phyloP scores from a whole-genome alignment of 768 basidiomycete genomes.

The Pholiota molesta region DNA sequence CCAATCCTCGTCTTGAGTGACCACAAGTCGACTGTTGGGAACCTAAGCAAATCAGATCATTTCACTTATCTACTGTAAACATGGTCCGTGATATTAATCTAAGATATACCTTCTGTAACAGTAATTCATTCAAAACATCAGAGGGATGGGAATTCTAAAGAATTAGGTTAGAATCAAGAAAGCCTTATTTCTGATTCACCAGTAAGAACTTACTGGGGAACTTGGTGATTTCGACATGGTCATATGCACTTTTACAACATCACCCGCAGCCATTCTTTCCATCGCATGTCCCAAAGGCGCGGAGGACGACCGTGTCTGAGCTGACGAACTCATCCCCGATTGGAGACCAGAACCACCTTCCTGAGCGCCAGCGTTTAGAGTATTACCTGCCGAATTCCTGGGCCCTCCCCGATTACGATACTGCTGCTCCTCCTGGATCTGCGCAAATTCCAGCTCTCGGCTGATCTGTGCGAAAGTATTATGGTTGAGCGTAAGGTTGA shows the following conservation, averaged over 20 bases:
- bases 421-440: background rate
- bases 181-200: no score
- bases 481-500: constrained; percentile 13
- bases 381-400: background rate
- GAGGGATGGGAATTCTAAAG: background rate
- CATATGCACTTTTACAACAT: no score
- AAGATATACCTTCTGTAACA: background rate
- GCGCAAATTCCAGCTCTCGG: background rate
- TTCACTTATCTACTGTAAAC: background rate
- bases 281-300: no score
- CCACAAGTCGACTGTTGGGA: background rate
- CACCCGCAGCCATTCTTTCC: no score
- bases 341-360: background rate
- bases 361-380: background rate
- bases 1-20: background rate
- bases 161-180: no score
- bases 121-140: background rate
- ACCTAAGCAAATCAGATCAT: background rate
- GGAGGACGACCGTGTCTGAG: background rate
- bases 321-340: background rate
- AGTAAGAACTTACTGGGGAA: background rate
- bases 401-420: background rate
- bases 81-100: background rate
- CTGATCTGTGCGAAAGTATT: background rate
- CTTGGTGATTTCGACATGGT: background rate